phyloP scores from a whole-genome alignment of 352 stramenopile genomes.

The Labyrinthula sp. region DNA sequence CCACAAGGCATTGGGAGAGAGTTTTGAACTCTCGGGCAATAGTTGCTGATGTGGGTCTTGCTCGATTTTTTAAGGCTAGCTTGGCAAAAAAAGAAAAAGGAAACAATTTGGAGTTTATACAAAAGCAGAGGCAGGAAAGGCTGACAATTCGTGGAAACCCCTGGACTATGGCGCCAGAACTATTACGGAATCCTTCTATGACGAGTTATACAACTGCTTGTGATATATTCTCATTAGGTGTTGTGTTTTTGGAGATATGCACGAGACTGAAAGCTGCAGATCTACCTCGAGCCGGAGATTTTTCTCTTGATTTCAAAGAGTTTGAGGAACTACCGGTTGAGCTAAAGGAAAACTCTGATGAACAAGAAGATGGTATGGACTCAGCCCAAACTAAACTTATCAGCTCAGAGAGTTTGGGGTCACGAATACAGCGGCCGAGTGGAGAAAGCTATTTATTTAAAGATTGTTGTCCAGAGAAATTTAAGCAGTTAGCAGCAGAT shows the following conservation, averaged over 20 bases:
- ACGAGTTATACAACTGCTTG: constrained; percentile 21
- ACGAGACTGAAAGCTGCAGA: constrained; percentile 2
- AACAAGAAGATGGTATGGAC: too few species aligned
- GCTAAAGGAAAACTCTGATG: too few species aligned
- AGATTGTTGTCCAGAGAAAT: too few species aligned
- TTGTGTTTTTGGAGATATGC: constrained; percentile 22
- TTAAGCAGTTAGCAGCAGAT: too few species aligned
- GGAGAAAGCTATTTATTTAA: too few species aligned
- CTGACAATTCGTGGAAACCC: constrained; percentile 24
- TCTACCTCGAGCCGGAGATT: constrained; percentile 9
- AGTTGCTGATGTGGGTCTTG: constrained; percentile 18
- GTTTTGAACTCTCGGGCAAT: constrained; percentile 3
- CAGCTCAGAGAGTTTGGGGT: too few species aligned
- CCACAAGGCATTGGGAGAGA: background rate
- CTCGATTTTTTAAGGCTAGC: constrained; percentile 4
- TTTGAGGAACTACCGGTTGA: too few species aligned
- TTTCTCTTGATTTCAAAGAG: constrained; percentile 18
- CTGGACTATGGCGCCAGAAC: constrained; percentile 24
- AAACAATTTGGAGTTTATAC: background rate
- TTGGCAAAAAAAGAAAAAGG: background rate
- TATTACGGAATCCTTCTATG: constrained; percentile 15
- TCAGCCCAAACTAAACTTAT: too few species aligned
- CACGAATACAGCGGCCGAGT: too few species aligned
- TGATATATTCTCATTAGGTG: constrained; percentile 28
- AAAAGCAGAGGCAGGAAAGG: background rate